A percentile compares a stretch with the other conserved stretches of the same genome.
phyloP scores from a whole-genome alignment of 225 moss, liverwort and hornwort species.

The Sphagnum tenellum region DNA sequence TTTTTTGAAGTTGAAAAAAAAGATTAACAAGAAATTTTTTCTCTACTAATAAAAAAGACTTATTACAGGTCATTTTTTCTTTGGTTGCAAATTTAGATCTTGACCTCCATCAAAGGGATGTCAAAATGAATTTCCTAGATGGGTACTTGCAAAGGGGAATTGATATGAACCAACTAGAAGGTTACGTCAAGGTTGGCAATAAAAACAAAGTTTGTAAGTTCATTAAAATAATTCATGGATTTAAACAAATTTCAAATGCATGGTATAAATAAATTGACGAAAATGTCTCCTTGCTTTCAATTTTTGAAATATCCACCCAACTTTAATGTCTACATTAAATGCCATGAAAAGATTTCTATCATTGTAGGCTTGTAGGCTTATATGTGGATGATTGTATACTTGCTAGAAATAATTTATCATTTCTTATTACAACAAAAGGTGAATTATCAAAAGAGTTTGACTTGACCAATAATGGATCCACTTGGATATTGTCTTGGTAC shows the following conservation, averaged over 20 bases:
- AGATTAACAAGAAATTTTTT: no score
- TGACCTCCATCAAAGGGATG: no score
- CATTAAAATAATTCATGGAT: background rate
- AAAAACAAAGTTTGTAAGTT: background rate
- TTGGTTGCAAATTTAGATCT: no score
- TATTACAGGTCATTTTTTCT: no score
- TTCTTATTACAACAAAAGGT: background rate
- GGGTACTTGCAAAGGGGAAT: background rate
- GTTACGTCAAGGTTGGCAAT: background rate
- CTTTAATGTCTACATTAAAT: slow-evolving; percentile 1
- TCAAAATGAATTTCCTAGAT: background rate
- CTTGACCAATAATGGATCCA: slow-evolving; percentile 5
- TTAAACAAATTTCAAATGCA: background rate
- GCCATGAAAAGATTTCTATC: background rate
- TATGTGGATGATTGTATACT: slow-evolving; percentile 5
- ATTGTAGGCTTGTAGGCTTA: background rate
- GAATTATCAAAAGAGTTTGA: background rate
- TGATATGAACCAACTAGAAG: slow-evolving; percentile 2
- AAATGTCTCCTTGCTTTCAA: background rate
- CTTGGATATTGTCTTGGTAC: slow-evolving; percentile 2
- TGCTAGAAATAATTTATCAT: background rate
- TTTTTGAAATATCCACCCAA: background rate
- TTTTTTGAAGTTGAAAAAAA: no score
- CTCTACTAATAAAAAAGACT: no score
- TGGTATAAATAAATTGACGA: slow-evolving; percentile 1